A percentile compares a stretch with the other conserved stretches of the same genome.
These are phyloP conservation scores for Skeletonema costatum DNA, from an alignment of 108 stramenopile species.

Conservation along the genomic window DNA sequence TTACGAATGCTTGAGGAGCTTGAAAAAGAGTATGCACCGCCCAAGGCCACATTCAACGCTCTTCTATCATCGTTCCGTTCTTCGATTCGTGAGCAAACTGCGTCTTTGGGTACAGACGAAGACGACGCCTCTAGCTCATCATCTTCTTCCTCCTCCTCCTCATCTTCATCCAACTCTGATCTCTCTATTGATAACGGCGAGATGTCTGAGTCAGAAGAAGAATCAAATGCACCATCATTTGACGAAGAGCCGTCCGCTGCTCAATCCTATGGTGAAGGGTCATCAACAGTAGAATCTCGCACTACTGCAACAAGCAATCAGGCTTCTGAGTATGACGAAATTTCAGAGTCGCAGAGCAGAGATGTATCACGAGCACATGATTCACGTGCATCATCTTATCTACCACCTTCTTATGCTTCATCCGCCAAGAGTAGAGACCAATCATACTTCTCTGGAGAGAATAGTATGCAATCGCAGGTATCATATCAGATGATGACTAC, in stretches of 20 bases:
- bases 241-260: not conserved
- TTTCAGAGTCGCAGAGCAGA: not conserved
- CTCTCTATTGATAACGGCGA: not conserved
- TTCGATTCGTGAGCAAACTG: not conserved
- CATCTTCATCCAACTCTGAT: not conserved
- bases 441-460: not conserved
- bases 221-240: not conserved
- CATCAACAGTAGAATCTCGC: not conserved
- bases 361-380: not conserved
- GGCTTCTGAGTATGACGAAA: not conserved
- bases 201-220: not conserved
- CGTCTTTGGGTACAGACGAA: not conserved
- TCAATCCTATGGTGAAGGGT: not conserved
- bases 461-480: not conserved
- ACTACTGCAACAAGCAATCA: not conserved
- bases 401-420: not conserved
- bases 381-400: not conserved
- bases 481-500: not conserved
- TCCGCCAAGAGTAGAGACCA: not conserved
- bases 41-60: not conserved
- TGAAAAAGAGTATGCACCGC: not conserved
- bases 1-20: not conserved
- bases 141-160: not conserved
- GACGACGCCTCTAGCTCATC: not conserved
- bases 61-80: not conserved